These are phyloP conservation scores for Iodosphaeria phyllophila DNA, from an alignment of 2,329 filamentous ascomycete species.

Conservation along the genomic window DNA sequence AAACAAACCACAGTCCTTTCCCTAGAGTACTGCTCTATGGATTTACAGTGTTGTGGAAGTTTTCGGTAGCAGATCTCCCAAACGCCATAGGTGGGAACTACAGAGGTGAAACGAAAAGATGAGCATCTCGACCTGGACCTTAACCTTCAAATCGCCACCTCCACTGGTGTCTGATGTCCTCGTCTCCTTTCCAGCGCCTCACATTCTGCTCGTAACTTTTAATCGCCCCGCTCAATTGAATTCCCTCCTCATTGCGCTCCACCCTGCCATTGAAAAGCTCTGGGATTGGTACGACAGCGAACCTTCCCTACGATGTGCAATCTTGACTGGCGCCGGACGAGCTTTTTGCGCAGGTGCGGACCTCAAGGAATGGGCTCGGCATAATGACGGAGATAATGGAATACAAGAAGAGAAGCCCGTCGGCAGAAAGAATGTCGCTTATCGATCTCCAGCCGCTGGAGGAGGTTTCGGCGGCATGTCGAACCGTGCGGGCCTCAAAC, in stretches of 20 bases:
- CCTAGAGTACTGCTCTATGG: too few species aligned
- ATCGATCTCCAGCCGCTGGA: too few species aligned
- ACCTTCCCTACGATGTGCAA: slow-evolving; percentile 37
- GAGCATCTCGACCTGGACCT: slow-evolving; percentile 6
- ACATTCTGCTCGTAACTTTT: slow-evolving; percentile 40
- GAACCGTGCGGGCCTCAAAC: slow-evolving; percentile 51
- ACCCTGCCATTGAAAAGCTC: slow-evolving; percentile 26
- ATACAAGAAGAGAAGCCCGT: background rate
- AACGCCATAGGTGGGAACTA: too few species aligned
- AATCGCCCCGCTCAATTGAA: slow-evolving; percentile 40
- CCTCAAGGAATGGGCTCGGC: slow-evolving; percentile 42
- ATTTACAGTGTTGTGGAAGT: too few species aligned
- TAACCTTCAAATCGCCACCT: slow-evolving; percentile 16
- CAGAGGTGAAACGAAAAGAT: too few species aligned
- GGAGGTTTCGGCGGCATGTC: slow-evolving; percentile 48
- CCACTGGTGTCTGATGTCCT: slow-evolving; percentile 21
- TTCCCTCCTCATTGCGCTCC: slow-evolving; percentile 28
- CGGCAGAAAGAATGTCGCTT: slow-evolving; percentile 11
- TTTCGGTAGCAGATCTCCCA: too few species aligned
- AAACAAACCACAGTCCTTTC: too few species aligned
- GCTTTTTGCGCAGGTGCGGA: slow-evolving; percentile 54
- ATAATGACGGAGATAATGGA: slow-evolving; percentile 14
- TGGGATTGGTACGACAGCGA: slow-evolving; percentile 46
- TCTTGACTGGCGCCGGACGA: slow-evolving; percentile 42
- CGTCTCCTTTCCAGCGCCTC: slow-evolving; percentile 30